Base-by-base conservation (phyloP, 139 green algal genomes). In the Chlamydomonas eustigma region DNA sequence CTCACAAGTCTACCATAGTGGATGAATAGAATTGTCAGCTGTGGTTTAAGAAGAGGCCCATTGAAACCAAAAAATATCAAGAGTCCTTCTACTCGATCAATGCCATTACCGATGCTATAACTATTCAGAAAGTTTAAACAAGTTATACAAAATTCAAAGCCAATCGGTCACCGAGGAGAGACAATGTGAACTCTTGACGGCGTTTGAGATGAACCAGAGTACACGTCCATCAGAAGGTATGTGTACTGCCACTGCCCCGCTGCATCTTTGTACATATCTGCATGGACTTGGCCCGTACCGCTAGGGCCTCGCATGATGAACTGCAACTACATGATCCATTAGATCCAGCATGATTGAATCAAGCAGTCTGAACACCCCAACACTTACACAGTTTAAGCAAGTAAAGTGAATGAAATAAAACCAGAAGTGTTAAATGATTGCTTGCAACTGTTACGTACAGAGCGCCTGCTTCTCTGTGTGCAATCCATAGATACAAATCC, bases 211-310 rank as follows among this genome's bases (percentile, higher is more conserved):
- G 35, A 50, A 1, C 73, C 72, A 2, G 75, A 72, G 73, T 83
- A 81, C 1, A 93, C 78, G 38, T 97, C 90, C 36, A 96, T 82
- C 50, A 92, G 88, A 24, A 97, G 77, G 75, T 94, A 97, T 8
- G 80, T 79, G 81, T 96, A 97, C 74, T 90, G 83, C 91, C 92
- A 97, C 52, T 76, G 50, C 32, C 87, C 84, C 2, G 39, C 44
- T 1, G 5, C 58, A 51, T 93, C 88, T 76, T 92, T 85, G 83
- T 90, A 93, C 92, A 97, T 97, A 85, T 95, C 91, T 2, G 90
- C 88, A 68, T 88, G 91, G 3, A 97, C 81, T 50, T 88, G 64
- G 4, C 85, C 92, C 0, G 80, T 79, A 3, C 92, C 92, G 50
- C 78, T 86, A 31, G 90, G 87, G 0, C 92, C 92, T 12, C 79